These are phyloP conservation scores for Cryptococcus sp. DNA, from an alignment of 1,284 basidiomycete genomes.

Conservation along the genomic window DNA sequence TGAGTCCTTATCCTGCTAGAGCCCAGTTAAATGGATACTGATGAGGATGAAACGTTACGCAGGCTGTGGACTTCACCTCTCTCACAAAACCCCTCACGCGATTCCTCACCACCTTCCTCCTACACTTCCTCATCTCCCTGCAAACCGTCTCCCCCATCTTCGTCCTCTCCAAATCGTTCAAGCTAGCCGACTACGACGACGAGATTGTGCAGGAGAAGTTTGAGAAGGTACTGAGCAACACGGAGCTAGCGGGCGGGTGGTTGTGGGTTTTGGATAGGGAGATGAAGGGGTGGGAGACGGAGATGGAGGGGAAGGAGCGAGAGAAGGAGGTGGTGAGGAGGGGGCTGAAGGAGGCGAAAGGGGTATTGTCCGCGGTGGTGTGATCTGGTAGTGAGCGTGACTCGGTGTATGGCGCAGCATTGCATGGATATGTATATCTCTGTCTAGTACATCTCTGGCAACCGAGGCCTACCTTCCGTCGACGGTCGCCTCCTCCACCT, in stretches of 20 bases:
- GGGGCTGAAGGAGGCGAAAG: constrained; percentile 63
- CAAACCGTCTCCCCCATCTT: constrained; percentile 65
- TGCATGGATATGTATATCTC: no score
- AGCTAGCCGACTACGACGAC: constrained; percentile 47
- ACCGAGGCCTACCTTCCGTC: no score
- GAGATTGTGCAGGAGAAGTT: constrained; percentile 48
- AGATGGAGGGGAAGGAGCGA: constrained; percentile 48
- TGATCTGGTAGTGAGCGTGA: neutral
- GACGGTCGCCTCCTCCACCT: no score
- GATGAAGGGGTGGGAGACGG: constrained; percentile 53
- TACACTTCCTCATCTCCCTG: constrained; percentile 64
- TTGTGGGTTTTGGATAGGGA: constrained; percentile 35
- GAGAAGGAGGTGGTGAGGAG: constrained; percentile 57
- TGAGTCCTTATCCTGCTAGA: constrained; percentile 43
- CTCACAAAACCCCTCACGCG: constrained; percentile 61
- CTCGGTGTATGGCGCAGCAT: no score
- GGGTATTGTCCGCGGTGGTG: constrained; percentile 55
- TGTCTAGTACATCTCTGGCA: no score
- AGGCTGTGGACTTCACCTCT: constrained; percentile 80
- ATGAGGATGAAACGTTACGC: constrained; percentile 1
- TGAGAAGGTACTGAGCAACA: constrained; percentile 34
- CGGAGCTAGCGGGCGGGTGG: constrained; percentile 43
- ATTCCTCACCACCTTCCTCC: constrained; percentile 69
- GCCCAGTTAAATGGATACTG: neutral
- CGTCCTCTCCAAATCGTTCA: constrained; percentile 32